Base-by-base conservation (phyloP, 2,329 filamentous ascomycete genomes). In the Mycogone perniciosa region DNA sequence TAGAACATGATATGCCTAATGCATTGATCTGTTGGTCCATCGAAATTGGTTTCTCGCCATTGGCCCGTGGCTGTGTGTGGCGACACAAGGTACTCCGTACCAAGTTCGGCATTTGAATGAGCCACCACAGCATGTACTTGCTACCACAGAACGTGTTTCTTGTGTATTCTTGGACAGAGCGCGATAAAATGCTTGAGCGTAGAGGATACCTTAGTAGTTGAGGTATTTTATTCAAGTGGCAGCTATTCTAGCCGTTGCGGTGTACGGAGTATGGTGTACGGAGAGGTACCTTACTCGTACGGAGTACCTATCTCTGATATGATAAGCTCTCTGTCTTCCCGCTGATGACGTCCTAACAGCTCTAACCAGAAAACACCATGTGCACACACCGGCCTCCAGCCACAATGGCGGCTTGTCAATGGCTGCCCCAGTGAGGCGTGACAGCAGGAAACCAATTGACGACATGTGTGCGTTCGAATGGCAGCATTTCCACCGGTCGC, bases 271-370 rank as follows among this genome's bases (percentile, higher is more conserved):
- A 29, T 11, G 39, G 13, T 20, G 20, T 20, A 20, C 20, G 20
- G 20, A 20, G 20, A 20, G 20, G n/a, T n/a, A n/a, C n/a, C n/a
- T n/a, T n/a, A n/a, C n/a, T n/a, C n/a, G n/a, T n/a, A n/a, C n/a
- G n/a, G n/a, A n/a, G n/a, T n/a, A 38, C 7, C 35, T 35, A 34
- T 34, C 31, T 33, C 41, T 29, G 11, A 31, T 13, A 43, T 46
- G 49, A 51, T 51, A 47, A 47, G 44, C 34, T 39, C 13, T 33
- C n/a, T 38, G 6, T 38, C 26, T 33, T 33, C 44, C 49, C 38
- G 31, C 49, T 43, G 44, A 51, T 51, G 49, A 51, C 49, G 49
- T 47, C 43, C 49, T 43, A 11, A 26, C 35, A 20, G 20, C 20
- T 20, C 20, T 20, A 20, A 20, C 20, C 20, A 20, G 20, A 20